Evolutionary conservation across 129 eudicot genomes (phyloP).

Genomic region (Chrysanthemum makinoi): DNA sequence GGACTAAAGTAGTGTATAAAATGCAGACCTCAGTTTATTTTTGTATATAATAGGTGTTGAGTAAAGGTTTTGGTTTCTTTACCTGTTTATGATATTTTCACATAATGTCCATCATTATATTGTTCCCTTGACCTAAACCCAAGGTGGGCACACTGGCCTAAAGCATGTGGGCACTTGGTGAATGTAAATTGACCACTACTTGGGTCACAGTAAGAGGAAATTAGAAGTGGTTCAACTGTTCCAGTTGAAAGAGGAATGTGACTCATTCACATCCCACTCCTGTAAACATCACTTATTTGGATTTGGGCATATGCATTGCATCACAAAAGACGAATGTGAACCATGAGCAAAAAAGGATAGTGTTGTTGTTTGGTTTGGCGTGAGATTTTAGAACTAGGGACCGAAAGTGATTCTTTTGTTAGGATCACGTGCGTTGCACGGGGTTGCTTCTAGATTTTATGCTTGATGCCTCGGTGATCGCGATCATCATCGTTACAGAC

Average conservation of each 20-base stretch:
- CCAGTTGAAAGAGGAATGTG: slow-evolving; percentile 13
- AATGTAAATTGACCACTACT: slow-evolving; percentile 32
- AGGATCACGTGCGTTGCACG: too few species aligned
- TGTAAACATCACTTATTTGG: slow-evolving; percentile 16
- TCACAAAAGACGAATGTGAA: slow-evolving; percentile 20
- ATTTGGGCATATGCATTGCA: slow-evolving; percentile 12
- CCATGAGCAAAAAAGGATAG: slow-evolving; percentile 8
- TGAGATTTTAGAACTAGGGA: too few species aligned
- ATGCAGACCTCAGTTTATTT: slow-evolving; percentile 1
- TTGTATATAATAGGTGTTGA: not conserved
- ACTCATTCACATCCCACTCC: slow-evolving; percentile 27
- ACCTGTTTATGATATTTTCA: not conserved
- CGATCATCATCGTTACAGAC: too few species aligned
- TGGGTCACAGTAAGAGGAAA: not conserved
- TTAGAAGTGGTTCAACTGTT: slow-evolving; percentile 34
- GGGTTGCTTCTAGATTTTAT: too few species aligned
- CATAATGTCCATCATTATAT: not conserved
- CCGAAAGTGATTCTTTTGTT: too few species aligned
- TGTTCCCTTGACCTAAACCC: slow-evolving; percentile 15
- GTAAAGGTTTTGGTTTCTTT: not conserved
- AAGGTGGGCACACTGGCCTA: slow-evolving; percentile 33
- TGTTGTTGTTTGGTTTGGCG: too few species aligned
- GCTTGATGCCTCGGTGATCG: too few species aligned
- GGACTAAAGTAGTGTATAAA: not conserved
- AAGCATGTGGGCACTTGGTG: slow-evolving; percentile 22